Conservation (phyloP, 169 alveolate genomes). For the Eimeria maxima region DNA sequence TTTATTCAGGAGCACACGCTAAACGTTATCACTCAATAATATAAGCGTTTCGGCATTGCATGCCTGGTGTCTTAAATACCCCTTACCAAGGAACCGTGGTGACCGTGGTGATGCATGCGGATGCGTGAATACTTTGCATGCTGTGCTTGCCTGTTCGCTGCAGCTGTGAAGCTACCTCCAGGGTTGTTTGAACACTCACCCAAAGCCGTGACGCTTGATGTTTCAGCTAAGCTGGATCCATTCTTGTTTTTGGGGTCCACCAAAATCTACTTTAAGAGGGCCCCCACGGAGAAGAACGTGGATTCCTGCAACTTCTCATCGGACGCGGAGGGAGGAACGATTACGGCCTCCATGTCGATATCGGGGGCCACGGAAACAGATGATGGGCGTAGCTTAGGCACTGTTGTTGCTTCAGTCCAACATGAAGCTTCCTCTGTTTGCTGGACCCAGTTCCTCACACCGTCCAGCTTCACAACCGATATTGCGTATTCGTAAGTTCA, state of each 20-base stretch:
- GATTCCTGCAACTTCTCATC: constrained; percentile 5
- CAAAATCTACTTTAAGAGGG: constrained; percentile 34
- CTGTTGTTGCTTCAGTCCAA: not conserved
- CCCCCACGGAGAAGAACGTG: constrained; percentile 48
- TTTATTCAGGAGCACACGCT: too few species aligned
- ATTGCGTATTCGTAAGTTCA: constrained; percentile 15
- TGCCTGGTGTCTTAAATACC: too few species aligned
- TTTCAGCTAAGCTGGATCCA: not conserved
- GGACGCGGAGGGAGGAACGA: not conserved
- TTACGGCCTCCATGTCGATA: not conserved
- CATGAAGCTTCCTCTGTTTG: not conserved
- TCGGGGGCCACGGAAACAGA: not conserved
- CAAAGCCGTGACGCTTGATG: not conserved
- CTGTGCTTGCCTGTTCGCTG: not conserved
- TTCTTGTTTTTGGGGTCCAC: not conserved
- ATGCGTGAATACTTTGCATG: not conserved
- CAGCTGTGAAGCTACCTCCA: not conserved
- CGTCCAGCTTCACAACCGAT: not conserved
- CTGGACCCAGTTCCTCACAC: constrained; percentile 32
- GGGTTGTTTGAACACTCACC: not conserved
- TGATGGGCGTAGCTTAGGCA: not conserved
- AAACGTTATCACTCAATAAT: too few species aligned
- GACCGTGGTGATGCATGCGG: not conserved
- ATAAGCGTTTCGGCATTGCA: too few species aligned
- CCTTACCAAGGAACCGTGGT: not conserved